Base-by-base conservation (phyloP, 192 early-diverging fungal species). In the Rhizophagus prolifer region DNA sequence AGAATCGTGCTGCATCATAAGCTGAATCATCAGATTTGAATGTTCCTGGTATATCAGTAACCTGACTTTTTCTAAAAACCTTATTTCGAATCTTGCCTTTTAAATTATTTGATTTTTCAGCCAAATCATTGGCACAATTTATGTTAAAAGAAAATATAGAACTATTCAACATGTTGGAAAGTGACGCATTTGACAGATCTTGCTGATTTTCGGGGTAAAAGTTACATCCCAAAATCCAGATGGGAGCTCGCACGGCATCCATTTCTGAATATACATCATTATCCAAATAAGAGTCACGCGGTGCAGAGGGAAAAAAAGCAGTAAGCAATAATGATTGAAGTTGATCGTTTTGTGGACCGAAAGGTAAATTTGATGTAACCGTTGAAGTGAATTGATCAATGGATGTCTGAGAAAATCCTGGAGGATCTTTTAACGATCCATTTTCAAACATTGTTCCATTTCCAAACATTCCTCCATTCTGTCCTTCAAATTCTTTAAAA, bases 341-440 rank as follows among this genome's bases (percentile, higher is more conserved):
- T 30, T 86, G 88, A 65, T 89, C 88, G 23, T 89, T 87, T 5
- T 69, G 78, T n/a, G 88, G 81, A 6, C 88, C 88, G 72, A 89
- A 89, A 9, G 83, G 82, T 67, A 89, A 65, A 4, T 46, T 44
- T 8, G 83, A 79, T 6, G 78, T 19, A n/a, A 68, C 74, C 0
- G 77, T 62, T 13, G 76, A 41, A 8, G 61, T 21, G 16, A 76
- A 58, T 16, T 64, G n/a, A n/a, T n/a, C n/a, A n/a, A n/a, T n/a
- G n/a, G n/a, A n/a, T n/a, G n/a, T 41, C 26, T 80, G 67, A 9
- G 79, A 21, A 38, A 72, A 80, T 47, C 75, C 79, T 16, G 75
- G 72, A 10, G 79, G 63, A 28, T 80, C 78, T 61, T 80, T 80
- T 70, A 78, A 60, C 8, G 3, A 8, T 76, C 14, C 62, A 47